These are phyloP conservation scores for Chrysopogon serrulatus DNA, from an alignment of 176 grass and related monocot genomes.

Conservation along the genomic window DNA sequence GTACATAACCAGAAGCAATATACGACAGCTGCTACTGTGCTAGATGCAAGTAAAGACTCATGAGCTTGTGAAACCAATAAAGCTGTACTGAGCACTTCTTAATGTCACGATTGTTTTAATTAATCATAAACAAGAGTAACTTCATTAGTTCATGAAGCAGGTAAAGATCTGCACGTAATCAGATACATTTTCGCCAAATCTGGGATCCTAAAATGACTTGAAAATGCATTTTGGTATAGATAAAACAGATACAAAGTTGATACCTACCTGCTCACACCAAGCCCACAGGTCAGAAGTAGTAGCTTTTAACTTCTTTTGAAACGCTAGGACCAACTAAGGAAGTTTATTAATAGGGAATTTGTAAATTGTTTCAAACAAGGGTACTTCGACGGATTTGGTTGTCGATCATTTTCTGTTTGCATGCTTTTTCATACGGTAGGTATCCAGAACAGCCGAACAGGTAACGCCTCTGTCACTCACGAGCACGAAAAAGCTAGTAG, in stretches of 20 bases:
- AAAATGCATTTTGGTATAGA: not conserved
- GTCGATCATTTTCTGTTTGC: not conserved
- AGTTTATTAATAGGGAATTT: not conserved
- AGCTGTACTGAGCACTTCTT: not conserved
- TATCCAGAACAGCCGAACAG: not conserved
- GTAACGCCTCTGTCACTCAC: not conserved
- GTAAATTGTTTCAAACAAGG: not conserved
- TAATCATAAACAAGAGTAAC: not conserved
- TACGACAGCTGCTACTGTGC: not conserved
- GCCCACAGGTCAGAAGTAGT: not conserved
- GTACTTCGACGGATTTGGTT: not conserved
- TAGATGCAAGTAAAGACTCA: not conserved
- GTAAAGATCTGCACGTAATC: no score
- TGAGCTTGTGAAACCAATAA: not conserved
- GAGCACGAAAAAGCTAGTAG: not conserved
- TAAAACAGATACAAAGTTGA: not conserved
- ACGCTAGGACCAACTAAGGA: not conserved
- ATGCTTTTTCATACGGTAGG: not conserved
- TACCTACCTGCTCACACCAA: not conserved
- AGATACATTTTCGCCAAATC: not conserved
- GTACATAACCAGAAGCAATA: not conserved
- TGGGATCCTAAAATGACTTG: not conserved
- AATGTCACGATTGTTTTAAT: no score
- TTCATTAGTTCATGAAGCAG: not conserved
- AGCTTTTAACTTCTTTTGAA: not conserved